These are phyloP conservation scores for Cichorium intybus DNA, from an alignment of 140 eudicot genomes.

Conservation along the genomic window DNA sequence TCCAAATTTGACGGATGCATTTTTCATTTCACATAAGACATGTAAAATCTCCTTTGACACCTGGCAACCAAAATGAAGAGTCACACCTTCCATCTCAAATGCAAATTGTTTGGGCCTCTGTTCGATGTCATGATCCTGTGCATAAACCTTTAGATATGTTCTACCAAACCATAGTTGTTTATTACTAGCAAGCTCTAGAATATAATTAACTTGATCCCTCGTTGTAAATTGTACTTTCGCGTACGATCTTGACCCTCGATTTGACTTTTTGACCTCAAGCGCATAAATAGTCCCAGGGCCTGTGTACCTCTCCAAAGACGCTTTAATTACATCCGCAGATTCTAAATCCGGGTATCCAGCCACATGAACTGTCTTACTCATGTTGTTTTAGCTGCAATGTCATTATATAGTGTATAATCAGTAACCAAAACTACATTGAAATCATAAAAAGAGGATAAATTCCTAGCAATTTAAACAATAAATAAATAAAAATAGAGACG, in stretches of 20 bases:
- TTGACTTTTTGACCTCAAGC: conserved; percentile 46
- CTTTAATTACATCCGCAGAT: conserved; percentile 44
- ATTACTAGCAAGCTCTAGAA: conserved; percentile 22
- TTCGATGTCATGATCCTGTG: no score
- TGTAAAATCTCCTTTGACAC: no score
- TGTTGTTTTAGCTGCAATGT: conserved; percentile 33
- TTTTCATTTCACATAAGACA: no score
- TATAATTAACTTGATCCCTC: conserved; percentile 28
- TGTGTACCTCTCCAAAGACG: conserved; percentile 38
- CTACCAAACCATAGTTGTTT: conserved; percentile 25
- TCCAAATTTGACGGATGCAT: conserved; percentile 46
- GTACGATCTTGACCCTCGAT: conserved; percentile 42
- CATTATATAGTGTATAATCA: conserved; percentile 18
- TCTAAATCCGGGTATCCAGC: conserved; percentile 51
- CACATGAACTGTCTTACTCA: conserved; percentile 60
- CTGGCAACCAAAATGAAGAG: no score
- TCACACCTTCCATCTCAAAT: no score
- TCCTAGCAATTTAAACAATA: not conserved
- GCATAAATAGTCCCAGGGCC: conserved; percentile 70
- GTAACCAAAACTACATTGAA: not conserved
- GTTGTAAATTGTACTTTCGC: conserved; percentile 64
- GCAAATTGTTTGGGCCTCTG: no score
- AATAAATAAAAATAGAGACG: no score
- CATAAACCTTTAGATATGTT: no score
- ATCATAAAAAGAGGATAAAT: conserved; percentile 2